Base-by-base conservation (phyloP, 2,329 filamentous ascomycete species). In the Aspergillus quadrilineatus region DNA sequence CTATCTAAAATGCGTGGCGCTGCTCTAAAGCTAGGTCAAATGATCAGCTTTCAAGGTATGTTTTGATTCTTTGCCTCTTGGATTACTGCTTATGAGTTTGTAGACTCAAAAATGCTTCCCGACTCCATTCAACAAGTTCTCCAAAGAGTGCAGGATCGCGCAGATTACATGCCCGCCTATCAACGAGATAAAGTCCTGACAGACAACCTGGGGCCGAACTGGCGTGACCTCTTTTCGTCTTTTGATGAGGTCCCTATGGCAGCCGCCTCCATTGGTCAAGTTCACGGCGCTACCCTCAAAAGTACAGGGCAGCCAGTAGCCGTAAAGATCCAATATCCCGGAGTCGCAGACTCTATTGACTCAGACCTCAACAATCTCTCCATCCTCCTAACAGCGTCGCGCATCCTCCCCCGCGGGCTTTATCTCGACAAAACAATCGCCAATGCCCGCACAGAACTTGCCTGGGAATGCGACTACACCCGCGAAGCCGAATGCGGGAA, bases 371-470 rank as follows among this genome's bases (percentile, higher is more conserved):
- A 91, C 75, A 99, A 99, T 67, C 82, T 99, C 32, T 90, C 89
- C 7, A 83, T 99, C 55, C 86, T 99, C 1, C 84, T 99, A 10
- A 94, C 90, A 5, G 94, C 94, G 28, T 96, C 92, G 4, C 87
- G 90, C 56, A 84, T 99, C 28, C 82, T 99, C 0, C 95, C 94
- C 0, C 92, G 89, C 69, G 94, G 94, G 0, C 80, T 99, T 0
- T 99, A 94, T 69, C 86, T 99, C 6, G 89, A 99, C 76, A 97
- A 96, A 74, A 99, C 94, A 0, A 97, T 99, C 63, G 92, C 90
- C 63, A 99, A 99, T 69, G 93, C 94, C 4, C 86, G 94, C 8
- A 86, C 85, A 1, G 94, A 99, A 73, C 84, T 99, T 3, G 92
- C 85, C 4, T 99, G 94, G 94, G 94, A 99, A 78, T 97, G 93